Evolutionary conservation across 257 asterid genomes (phyloP), one percentile per base, ranked within the genome.

Genomic region (Misopates orontium): DNA sequence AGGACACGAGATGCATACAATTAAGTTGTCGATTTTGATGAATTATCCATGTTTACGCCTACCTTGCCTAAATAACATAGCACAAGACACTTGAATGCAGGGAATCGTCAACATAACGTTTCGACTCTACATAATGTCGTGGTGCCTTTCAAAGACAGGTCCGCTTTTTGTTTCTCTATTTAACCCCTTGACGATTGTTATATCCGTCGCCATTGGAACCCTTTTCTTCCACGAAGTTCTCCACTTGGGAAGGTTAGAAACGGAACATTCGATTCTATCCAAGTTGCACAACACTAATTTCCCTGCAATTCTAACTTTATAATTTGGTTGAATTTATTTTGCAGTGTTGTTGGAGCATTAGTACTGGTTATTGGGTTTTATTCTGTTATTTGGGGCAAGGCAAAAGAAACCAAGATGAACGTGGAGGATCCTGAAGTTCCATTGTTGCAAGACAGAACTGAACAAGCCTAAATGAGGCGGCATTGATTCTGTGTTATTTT

Each of bases 91-190:
- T 28, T 20, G 20, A 40, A 53, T 72, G 61, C 68, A 82, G 87
- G 87, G 85, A 21, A 60, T 82, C 52, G 13, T 82, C 21, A 79
- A 82, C 77, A 77, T 79, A 45, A 66, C 79, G 23, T 64, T 79
- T 54, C 75, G 87, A 52, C 71, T 82, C 57, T 84, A 76, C 71
- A 41, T 81, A 73, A 75, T 79, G 75, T 71, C 84, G 1, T 84
- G 90, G 90, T 84, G 87, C 80, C 82, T 84, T 23, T 56, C 77
- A 24, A 81, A 77, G 77, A 73, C 75, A 10, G 85, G 85, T n/a
- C 90, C 90, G 2, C 90, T 84, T 22, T 79, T 84, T 23, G 90
- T 84, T 9, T 81, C 90, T 22, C 70, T 84, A 45, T 84, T 84
- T 23, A 79, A 79, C 20, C 90, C 90, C 0, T 64, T 84, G 70